Evolutionary conservation across 2,329 filamentous ascomycete genomes (phyloP), one percentile per base, ranked within the genome.

Genomic region (Sporothrix luriei): DNA sequence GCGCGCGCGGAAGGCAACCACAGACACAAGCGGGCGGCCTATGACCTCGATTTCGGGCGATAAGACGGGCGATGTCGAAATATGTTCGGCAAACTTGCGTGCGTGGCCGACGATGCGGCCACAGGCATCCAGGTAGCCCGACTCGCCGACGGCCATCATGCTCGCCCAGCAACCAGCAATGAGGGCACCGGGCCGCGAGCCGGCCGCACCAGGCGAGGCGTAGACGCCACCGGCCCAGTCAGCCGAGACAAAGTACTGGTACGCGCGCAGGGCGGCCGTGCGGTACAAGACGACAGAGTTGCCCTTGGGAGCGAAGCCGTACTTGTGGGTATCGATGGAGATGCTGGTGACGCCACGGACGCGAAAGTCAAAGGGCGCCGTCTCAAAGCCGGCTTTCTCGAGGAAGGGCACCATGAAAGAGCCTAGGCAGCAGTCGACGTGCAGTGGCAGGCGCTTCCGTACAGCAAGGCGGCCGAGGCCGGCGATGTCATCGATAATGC

Each of bases 191-290:
- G 95, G 94, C 0, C 95, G 89, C 0, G 92, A 97, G 6, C 95
- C 95, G 0, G 95, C 94, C 67, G 98, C 91, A 5, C 91, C 91
- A 0, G 95, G 95, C 1, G 92, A 97, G 52, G 93, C 95, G 79
- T 99, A 99, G 10, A 99, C 93, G 75, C 95, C 95, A 71, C 95
- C 95, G 11, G 91, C 89, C 95, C 95, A 99, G 80, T 97, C 92
- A 7, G 95, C 91, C 43, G 90, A 92, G 78, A 99, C 90, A 80
- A 97, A 99, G 84, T 99, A 99, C 80, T 99, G 95, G 80, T 97
- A 94, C 70, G 88, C 88, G 74, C 95, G 89, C 74, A 96, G 87
- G 61, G 87, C 82, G 46, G 89, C 86, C 59, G 88, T 91, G 75
- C 95, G 92, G 85, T 99, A 99, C 54, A 99, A 85, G 16, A 97